A percentile compares a stretch with the other conserved stretches of the same genome.
These are phyloP conservation scores for Neurospora sp. DNA, from an alignment of 495 filamentous ascomycete genomes.

Conservation along the genomic window DNA sequence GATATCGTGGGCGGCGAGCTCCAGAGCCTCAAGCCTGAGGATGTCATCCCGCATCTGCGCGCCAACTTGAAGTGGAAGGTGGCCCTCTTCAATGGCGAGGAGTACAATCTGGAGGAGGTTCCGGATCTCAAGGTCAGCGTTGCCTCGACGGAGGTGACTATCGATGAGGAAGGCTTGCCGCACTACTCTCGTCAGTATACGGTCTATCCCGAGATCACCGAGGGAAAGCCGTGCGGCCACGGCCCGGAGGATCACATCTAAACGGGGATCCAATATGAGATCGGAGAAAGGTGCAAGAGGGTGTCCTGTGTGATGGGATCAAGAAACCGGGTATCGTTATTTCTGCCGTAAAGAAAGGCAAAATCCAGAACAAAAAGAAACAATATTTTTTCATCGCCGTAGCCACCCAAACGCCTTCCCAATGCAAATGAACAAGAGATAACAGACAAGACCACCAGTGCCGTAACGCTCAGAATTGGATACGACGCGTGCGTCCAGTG, in stretches of 20 bases:
- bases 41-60: conserved; percentile 27
- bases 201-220: conserved; percentile 26
- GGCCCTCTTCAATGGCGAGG: conserved; percentile 24
- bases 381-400: conserved; percentile 3
- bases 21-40: conserved; percentile 17
- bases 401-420: conserved; percentile 11
- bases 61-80: conserved; percentile 27
- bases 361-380: background rate
- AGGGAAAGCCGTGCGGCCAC: conserved; percentile 47
- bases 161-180: conserved; percentile 22
- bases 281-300: background rate
- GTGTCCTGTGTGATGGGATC: background rate
- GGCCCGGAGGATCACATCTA: conserved; percentile 67
- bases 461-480: conserved; percentile 30
- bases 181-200: conserved; percentile 24
- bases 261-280: conserved; percentile 27
- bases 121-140: conserved; percentile 27
- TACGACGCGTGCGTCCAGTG: conserved; percentile 76
- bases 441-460: background rate
- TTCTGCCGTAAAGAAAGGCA: background rate
- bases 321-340: conserved; percentile 17
- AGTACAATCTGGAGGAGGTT: conserved; percentile 20
- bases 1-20: conserved; percentile 24
- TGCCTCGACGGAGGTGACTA: conserved; percentile 24
- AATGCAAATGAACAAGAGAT: conserved; percentile 2